Base-by-base conservation (phyloP, 495 filamentous ascomycete species). In the Aspergillus egyptiacus region DNA sequence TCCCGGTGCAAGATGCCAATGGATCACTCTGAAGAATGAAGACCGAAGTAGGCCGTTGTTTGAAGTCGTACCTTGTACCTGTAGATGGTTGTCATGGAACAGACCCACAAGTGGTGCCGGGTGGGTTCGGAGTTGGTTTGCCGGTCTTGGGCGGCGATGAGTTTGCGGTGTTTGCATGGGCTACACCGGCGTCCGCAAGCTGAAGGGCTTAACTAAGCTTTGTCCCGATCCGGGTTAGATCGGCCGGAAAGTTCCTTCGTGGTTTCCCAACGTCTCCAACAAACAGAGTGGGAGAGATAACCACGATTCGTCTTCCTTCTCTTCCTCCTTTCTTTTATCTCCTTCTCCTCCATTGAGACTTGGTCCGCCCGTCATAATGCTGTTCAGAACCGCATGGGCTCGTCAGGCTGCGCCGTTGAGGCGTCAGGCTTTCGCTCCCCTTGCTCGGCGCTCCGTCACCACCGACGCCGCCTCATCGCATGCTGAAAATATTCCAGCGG, bases 381-480 rank as follows among this genome's bases (percentile, higher is more conserved):
- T 74, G 61, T 72, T 68, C 59, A 66, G 71, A 60, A 42, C 63
- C 57, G 63, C 65, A 40, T 65, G 54, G 62, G 68, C 62, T 54
- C 71, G 71, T 49, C 68, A 72, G 59, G 64, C 62, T 54, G 70
- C 74, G 61, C 77, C 77, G 46, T 61, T 80, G 53, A 68, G 77
- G 63, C 74, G 72, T 61, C 71, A 71, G 67, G 73, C 71, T 46
- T 72, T 75, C 56, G 63, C 74, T 54, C 70, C 80, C 45, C 57
- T 79, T 48, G 70, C 76, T 62, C 77, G 82, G 66, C 74, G 91
- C 64, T 76, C 81, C 55, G 91, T 97, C 63, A 97, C 91, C 40
- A 96, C 91, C 43, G 86, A 97, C 71, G 91, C 93, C 47, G 91
- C 93, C 50, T 87, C 85, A 57, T 82, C 89, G 57, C 84, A 95